Base-by-base conservation (phyloP, 1,139 yeast species). In the Suhomyces guaymorum region DNA sequence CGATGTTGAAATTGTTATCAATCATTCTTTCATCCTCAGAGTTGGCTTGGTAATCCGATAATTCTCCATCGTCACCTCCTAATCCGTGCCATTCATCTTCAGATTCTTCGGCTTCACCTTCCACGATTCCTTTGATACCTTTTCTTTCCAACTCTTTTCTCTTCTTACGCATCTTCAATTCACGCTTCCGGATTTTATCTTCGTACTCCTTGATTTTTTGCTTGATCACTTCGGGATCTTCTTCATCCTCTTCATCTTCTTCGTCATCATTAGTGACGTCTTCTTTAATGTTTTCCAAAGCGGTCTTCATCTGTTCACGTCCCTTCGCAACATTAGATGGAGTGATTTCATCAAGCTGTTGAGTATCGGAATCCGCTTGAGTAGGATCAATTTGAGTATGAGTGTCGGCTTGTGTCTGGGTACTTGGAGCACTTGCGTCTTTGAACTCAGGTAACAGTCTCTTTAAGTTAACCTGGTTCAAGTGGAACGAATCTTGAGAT, bases 41-140 rank as follows among this genome's bases (percentile, higher is more conserved):
- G 50, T 83, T 76, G 33, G 81, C 87, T 20, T 66, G 69, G 17
- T 15, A 21, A 43, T 81, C 88, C 4, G 80, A 75, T 4, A 60
- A 52, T 42, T 88, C 96, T 5, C 82, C 87, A 48, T 86, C 94
- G 8, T 57, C 70, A 40, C 96, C 96, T 37, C 96, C 97, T 37
- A 86, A 55, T 2, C 96, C 96, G 32, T 80, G 81, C 90, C 95
- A 90, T 63, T 90, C 97, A 66, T 90, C 97, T 45, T 92, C 97
- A 26, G 96, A 87, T 65, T 92, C 97, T 47, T 80, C 94, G 28
- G 98, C 98, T 65, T 90, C 96, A 28, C 83, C 85, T 43, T 85
- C 90, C 42, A 84, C 66, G 14, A 81, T 65, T n/a, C 66, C 63
- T 38, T 67, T 66, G 20, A 78, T 55, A 0, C 82, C 82, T 41